Evolutionary conservation across 768 basidiomycete genomes (phyloP).

Genomic region (Panellus pusillus): DNA sequence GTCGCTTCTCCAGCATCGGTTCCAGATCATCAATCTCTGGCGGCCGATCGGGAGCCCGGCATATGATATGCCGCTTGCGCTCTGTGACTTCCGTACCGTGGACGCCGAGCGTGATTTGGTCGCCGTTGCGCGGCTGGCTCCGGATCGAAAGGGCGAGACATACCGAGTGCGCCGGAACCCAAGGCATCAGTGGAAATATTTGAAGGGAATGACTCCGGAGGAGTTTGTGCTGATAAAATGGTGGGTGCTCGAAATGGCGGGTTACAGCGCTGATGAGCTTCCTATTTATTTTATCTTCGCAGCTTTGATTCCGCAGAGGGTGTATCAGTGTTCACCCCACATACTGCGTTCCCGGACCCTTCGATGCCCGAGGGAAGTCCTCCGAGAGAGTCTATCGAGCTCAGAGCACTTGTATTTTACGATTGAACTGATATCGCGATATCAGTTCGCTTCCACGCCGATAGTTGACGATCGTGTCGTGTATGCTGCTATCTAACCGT

Average conservation of each 20-base stretch:
- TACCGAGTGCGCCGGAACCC: constrained; percentile 33
- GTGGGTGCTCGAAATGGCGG: constrained; percentile 13
- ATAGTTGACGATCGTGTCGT: constrained; percentile 4
- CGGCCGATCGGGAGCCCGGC: constrained; percentile 41
- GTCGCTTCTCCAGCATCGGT: constrained; percentile 37
- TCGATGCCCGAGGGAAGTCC: constrained; percentile 50
- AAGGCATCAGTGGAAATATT: constrained; percentile 39
- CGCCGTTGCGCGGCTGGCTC: constrained; percentile 32
- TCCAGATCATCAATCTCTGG: constrained; percentile 51
- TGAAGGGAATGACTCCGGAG: constrained; percentile 32
- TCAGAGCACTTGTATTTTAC: constrained; percentile 66
- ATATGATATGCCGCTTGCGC: constrained; percentile 38
- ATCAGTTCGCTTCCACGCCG: too few relatives aligned
- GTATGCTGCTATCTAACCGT: background rate
- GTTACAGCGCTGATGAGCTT: constrained; percentile 1
- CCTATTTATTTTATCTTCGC: background rate
- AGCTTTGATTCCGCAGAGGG: constrained; percentile 32
- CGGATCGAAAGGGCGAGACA: constrained; percentile 40
- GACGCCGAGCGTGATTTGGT: constrained; percentile 33
- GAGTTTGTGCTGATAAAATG: constrained; percentile 42
- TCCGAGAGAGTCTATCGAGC: constrained; percentile 58
- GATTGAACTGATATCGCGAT: constrained; percentile 26
- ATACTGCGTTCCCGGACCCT: constrained; percentile 61
- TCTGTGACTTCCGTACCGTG: constrained; percentile 42
- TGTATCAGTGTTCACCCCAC: constrained; percentile 58